Conservation (phyloP, 106 monocot genomes). For the Posidonia australis region DNA sequence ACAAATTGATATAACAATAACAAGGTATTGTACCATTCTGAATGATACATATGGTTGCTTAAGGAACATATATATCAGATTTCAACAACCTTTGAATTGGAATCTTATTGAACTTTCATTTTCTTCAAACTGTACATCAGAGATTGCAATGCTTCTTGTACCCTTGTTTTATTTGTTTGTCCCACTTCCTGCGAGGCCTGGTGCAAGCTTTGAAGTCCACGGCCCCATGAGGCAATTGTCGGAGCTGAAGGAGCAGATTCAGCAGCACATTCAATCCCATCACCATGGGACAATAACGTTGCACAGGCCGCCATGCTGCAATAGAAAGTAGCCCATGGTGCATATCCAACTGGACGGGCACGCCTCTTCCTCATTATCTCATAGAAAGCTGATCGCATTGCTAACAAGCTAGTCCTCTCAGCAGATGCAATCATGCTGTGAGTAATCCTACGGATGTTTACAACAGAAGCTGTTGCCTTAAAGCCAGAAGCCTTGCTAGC, state of each 20-base stretch:
- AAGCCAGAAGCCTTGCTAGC: conserved; percentile 37
- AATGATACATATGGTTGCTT: too few relatives aligned
- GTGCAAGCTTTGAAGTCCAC: conserved; percentile 65
- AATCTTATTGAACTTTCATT: conserved; percentile 7
- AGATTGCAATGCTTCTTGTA: conserved; percentile 48
- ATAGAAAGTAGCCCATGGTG: conserved; percentile 66
- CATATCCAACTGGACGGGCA: conserved; percentile 19
- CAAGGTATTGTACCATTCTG: too few relatives aligned
- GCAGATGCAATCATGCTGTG: conserved; percentile 55
- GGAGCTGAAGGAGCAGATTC: conserved; percentile 62
- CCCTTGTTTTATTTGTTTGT: conserved; percentile 18
- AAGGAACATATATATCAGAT: too few relatives aligned
- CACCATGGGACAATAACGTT: conserved; percentile 57
- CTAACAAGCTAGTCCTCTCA: conserved; percentile 70
- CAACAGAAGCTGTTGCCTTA: conserved; percentile 52
- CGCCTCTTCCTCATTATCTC: conserved; percentile 70
- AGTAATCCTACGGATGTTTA: conserved; percentile 66
- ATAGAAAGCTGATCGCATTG: conserved; percentile 72
- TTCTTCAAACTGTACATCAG: conserved; percentile 58
- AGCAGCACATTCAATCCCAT: conserved; percentile 84
- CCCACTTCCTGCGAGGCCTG: conserved; percentile 49
- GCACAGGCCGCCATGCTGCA: conserved; percentile 58
- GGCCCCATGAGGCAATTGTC: conserved; percentile 57
- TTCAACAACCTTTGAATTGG: too few relatives aligned
- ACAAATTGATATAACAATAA: too few relatives aligned